Percentiles rank a stretch among this genome's conserved stretches.
These are phyloP conservation scores for Theobroma grandiflorum DNA, from an alignment of 441 rosid species.

Conservation along the genomic window DNA sequence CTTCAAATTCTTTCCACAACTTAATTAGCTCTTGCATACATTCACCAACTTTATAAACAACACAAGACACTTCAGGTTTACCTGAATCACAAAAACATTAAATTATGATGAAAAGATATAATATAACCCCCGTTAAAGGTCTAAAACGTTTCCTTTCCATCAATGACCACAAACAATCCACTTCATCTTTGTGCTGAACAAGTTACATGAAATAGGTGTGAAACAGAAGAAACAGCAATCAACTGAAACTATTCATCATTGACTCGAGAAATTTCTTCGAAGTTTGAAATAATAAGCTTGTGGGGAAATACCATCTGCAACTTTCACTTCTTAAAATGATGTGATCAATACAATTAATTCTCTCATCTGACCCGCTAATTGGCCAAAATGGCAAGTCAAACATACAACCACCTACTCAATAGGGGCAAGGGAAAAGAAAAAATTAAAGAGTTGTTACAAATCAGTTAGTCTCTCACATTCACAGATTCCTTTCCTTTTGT, in stretches of 20 bases:
- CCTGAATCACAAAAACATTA: slow-evolving; percentile 61
- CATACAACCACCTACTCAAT: background rate
- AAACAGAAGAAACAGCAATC: slow-evolving; percentile 1
- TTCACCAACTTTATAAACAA: slow-evolving; percentile 97
- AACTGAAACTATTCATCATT: slow-evolving; percentile 11
- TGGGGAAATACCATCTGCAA: background rate
- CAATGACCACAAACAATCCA: slow-evolving; percentile 28
- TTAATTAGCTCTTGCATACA: slow-evolving; percentile 98
- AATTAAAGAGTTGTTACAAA: background rate
- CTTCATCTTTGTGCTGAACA: slow-evolving; percentile 4
- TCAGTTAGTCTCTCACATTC: background rate
- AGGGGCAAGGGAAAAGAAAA: background rate
- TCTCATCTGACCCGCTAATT: background rate
- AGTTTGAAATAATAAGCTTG: background rate
- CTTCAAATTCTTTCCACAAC: slow-evolving; percentile 89
- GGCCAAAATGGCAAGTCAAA: background rate
- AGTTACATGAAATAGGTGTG: background rate
- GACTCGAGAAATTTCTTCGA: background rate
- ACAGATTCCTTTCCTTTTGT: background rate
- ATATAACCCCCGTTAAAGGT: slow-evolving; percentile 1
- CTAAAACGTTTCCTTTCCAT: slow-evolving; percentile 16
- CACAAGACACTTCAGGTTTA: slow-evolving; percentile 80
- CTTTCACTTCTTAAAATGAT: background rate
- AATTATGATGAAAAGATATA: background rate
- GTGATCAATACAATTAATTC: background rate